Percentiles rank a stretch among this genome's conserved stretches.
These are phyloP conservation scores for Lactarius deliciosus DNA, from an alignment of 768 basidiomycete species.

Conservation along the genomic window DNA sequence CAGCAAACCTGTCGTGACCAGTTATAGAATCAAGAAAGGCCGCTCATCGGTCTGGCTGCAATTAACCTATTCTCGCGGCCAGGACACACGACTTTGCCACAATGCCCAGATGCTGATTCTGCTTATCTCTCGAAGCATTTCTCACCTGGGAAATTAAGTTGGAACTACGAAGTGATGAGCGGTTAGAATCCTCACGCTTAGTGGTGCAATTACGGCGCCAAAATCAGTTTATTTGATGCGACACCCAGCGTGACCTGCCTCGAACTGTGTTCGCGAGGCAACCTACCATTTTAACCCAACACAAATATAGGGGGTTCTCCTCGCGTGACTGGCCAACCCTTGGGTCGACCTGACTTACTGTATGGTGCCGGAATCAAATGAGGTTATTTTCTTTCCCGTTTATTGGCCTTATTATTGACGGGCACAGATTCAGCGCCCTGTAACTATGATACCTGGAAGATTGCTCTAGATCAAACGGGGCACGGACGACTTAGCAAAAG, in stretches of 20 bases:
- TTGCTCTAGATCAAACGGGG: slow-evolving; percentile 15
- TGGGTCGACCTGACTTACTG: background rate
- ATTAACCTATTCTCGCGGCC: slow-evolving; percentile 4
- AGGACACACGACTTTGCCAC: slow-evolving; percentile 19
- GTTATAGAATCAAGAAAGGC: slow-evolving; percentile 6
- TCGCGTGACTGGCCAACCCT: background rate
- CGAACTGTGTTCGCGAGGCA: slow-evolving; percentile 1
- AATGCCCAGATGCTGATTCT: slow-evolving; percentile 18
- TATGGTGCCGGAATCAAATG: slow-evolving; percentile 2
- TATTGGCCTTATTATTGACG: slow-evolving; percentile 2
- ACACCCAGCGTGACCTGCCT: slow-evolving; percentile 20
- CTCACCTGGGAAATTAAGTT: slow-evolving; percentile 20
- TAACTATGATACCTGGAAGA: slow-evolving; percentile 25
- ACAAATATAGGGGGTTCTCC: slow-evolving; percentile 6
- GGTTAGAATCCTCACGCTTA: slow-evolving; percentile 4
- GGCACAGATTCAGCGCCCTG: slow-evolving; percentile 13
- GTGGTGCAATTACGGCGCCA: slow-evolving; percentile 9
- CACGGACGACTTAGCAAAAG: slow-evolving; percentile 17
- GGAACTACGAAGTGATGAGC: slow-evolving; percentile 25
- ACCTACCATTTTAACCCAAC: slow-evolving; percentile 3
- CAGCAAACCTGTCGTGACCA: background rate
- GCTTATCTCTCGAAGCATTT: slow-evolving; percentile 13
- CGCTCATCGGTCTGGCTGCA: slow-evolving; percentile 1
- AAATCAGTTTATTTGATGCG: slow-evolving; percentile 14
- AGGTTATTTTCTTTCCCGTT: slow-evolving; percentile 5